Conservation (phyloP, 1,284 basidiomycete species). For the Ceratobasidium sp. region DNA sequence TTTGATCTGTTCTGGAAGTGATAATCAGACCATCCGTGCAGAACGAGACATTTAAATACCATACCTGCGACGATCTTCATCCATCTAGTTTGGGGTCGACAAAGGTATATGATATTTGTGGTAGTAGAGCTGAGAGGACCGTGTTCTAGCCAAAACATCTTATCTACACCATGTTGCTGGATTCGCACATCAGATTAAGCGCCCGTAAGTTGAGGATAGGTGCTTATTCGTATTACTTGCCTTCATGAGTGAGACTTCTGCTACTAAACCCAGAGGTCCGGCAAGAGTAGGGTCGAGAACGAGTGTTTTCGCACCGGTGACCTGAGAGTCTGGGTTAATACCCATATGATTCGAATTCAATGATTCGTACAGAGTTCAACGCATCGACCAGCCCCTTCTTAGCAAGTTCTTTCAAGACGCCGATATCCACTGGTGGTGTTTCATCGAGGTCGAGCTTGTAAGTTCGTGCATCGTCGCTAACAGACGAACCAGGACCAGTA, state of each 20-base stretch:
- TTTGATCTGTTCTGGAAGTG: constrained; percentile 84
- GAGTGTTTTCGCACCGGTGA: constrained; percentile 95
- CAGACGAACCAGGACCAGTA: constrained; percentile 44
- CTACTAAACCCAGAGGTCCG: constrained; percentile 92
- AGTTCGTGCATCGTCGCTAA: constrained; percentile 44
- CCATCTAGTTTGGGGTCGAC: constrained; percentile 86
- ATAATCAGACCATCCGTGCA: background rate
- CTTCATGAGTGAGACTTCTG: constrained; percentile 92
- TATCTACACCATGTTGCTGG: constrained; percentile 97
- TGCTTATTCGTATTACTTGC: constrained; percentile 60
- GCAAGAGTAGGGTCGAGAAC: constrained; percentile 90
- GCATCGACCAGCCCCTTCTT: constrained; percentile 82
- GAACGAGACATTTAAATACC: constrained; percentile 48
- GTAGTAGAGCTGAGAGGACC: constrained; percentile 87
- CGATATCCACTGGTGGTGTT: constrained; percentile 68
- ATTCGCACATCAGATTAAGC: constrained; percentile 14
- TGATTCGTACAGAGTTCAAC: constrained; percentile 77
- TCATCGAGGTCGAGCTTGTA: constrained; percentile 46
- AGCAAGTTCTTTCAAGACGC: constrained; percentile 79
- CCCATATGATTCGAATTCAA: constrained; percentile 38
- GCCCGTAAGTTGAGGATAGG: background rate
- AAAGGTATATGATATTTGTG: constrained; percentile 93
- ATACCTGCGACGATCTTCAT: constrained; percentile 92
- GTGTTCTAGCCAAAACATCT: constrained; percentile 98
- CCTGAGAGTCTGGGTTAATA: constrained; percentile 63